Conservation (phyloP, 345 rosid genomes). For the Salix brachista region DNA sequence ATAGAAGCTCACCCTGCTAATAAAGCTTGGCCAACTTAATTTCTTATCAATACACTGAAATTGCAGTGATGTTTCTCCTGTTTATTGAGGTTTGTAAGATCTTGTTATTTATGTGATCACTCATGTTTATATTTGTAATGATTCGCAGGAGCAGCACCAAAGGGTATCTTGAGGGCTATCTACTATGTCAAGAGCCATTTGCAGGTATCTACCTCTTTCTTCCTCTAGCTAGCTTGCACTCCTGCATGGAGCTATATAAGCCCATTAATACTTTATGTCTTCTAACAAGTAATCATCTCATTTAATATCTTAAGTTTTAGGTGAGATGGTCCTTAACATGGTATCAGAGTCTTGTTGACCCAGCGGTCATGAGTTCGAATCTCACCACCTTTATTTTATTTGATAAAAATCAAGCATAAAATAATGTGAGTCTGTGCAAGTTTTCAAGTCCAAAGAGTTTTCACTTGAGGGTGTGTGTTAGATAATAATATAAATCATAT, state of each 20-base stretch:
- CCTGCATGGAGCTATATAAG: neutral
- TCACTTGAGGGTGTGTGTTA: no score
- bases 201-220: conserved; percentile 38
- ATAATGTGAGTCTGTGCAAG: no score
- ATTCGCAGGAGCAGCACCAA: conserved; percentile 58
- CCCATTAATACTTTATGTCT: neutral
- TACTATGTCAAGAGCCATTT: conserved; percentile 74
- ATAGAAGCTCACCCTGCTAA: neutral
- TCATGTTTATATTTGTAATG: neutral
- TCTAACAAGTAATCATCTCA: neutral
- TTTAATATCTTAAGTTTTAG: no score
- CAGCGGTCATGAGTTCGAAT: no score
- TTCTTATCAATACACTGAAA: neutral
- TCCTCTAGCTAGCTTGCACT: neutral
- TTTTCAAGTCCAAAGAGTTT: no score
- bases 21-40: neutral
- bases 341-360: no score
- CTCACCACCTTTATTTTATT: no score
- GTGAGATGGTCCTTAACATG: no score
- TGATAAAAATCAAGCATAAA: no score
- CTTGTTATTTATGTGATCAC: neutral
- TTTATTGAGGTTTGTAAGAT: neutral
- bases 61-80: neutral
- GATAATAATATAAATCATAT: no score
- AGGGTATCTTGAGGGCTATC: conserved; percentile 58